phyloP scores from a whole-genome alignment of 345 rosid species.

The Citrus inodora region DNA sequence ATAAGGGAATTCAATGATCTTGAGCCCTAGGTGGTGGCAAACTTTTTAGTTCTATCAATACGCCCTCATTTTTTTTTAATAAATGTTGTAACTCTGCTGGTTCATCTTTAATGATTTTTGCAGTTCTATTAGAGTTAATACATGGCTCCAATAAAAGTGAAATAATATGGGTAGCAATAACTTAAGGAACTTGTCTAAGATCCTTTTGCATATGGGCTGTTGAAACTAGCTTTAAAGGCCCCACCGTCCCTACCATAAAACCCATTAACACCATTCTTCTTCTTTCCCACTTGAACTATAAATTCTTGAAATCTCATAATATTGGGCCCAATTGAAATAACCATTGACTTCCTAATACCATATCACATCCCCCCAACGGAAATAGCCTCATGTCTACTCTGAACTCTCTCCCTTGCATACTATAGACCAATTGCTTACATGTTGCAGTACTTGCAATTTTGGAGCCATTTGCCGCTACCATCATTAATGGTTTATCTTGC shows the following conservation, averaged over 20 bases:
- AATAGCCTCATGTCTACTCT: background rate
- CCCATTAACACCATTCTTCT: background rate
- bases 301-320: background rate
- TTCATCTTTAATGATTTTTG: background rate
- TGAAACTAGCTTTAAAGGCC: background rate
- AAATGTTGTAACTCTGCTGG: background rate
- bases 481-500: background rate
- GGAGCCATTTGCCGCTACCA: background rate
- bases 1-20: background rate
- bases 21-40: background rate
- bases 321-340: background rate
- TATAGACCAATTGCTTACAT: background rate
- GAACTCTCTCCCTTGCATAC: background rate
- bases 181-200: too few relatives aligned
- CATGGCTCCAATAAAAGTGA: background rate
- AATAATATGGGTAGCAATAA: background rate
- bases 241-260: background rate
- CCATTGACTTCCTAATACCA: background rate
- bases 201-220: background rate
- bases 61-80: background rate
- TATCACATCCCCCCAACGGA: background rate
- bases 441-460: background rate
- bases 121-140: background rate
- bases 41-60: background rate
- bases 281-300: background rate